Percentiles rank a stretch among this genome's conserved stretches.
phyloP scores from a whole-genome alignment of 495 filamentous ascomycete species.

The Penicillium goetzii region DNA sequence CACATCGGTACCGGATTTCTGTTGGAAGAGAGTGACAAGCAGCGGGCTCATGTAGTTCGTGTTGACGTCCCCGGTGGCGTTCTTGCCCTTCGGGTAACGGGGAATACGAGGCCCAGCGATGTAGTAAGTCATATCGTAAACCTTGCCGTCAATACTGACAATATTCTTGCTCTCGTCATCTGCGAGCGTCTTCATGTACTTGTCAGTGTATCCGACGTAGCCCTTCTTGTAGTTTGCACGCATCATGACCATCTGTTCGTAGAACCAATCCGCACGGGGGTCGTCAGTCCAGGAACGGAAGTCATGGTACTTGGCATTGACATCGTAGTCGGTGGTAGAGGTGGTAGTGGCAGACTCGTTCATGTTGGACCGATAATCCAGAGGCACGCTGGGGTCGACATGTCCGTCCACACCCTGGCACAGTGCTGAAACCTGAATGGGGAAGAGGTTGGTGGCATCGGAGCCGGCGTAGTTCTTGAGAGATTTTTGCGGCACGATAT shows the following conservation, averaged over 20 bases:
- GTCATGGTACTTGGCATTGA: conserved; percentile 84
- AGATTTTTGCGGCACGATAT: conserved; percentile 65
- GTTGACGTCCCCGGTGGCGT: conserved; percentile 54
- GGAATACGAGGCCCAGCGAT: conserved; percentile 72
- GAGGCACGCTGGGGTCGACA: conserved; percentile 71
- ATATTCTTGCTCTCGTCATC: conserved; percentile 62
- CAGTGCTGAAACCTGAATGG: conserved; percentile 89
- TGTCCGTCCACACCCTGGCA: conserved; percentile 74
- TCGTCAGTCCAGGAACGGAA: conserved; percentile 86
- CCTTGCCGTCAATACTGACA: conserved; percentile 74
- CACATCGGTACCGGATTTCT: conserved; percentile 75
- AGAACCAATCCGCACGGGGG: conserved; percentile 86
- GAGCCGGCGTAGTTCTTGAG: conserved; percentile 80
- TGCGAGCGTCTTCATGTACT: conserved; percentile 75
- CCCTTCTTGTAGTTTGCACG: conserved; percentile 83
- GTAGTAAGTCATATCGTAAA: conserved; percentile 94
- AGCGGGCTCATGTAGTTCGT: conserved; percentile 80
- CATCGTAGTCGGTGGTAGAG: conserved; percentile 67
- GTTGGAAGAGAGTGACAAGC: conserved; percentile 77
- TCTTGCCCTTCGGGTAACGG: conserved; percentile 54
- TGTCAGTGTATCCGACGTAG: conserved; percentile 78
- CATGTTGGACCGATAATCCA: conserved; percentile 72
- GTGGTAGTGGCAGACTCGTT: conserved; percentile 72
- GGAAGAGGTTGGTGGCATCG: conserved; percentile 88
- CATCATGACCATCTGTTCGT: conserved; percentile 77